Evolutionary conservation across 2,329 filamentous ascomycete species (phyloP).

Genomic region (Cladosporium velox): DNA sequence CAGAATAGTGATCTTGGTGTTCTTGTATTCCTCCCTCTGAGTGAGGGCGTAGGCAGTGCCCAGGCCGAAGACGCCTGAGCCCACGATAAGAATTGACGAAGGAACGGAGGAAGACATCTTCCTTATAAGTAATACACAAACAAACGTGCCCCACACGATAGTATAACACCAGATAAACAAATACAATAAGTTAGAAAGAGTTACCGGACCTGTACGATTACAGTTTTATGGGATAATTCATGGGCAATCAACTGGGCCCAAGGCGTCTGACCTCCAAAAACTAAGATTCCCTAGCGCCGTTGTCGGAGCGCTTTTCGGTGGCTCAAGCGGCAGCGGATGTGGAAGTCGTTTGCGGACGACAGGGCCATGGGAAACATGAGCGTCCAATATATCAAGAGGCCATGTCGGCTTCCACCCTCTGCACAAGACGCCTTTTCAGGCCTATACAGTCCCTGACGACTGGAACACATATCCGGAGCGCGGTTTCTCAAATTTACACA

Average conservation of each 20-base stretch:
- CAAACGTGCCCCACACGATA: background rate
- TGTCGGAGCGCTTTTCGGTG: conserved; percentile 10
- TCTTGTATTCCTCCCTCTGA: conserved; percentile 55
- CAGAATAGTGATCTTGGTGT: conserved; percentile 58
- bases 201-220: background rate
- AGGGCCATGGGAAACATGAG: background rate
- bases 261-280: background rate
- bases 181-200: background rate
- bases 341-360: conserved; percentile 11
- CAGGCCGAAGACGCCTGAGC: conserved; percentile 59
- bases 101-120: conserved; percentile 31
- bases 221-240: conserved; percentile 5
- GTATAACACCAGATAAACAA: background rate
- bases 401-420: conserved; percentile 12
- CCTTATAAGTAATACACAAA: background rate
- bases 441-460: background rate
- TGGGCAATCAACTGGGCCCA: background rate
- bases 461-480: background rate
- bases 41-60: conserved; percentile 71
- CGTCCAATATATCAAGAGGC: background rate
- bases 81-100: conserved; percentile 51
- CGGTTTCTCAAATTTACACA: background rate
- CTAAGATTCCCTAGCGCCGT: background rate
- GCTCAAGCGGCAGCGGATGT: conserved; percentile 9
- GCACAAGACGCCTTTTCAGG: conserved; percentile 8